A percentile compares a stretch with the other conserved stretches of the same genome.
phyloP scores from a whole-genome alignment of 176 grass and related monocot species.

The Musa acuminata region DNA sequence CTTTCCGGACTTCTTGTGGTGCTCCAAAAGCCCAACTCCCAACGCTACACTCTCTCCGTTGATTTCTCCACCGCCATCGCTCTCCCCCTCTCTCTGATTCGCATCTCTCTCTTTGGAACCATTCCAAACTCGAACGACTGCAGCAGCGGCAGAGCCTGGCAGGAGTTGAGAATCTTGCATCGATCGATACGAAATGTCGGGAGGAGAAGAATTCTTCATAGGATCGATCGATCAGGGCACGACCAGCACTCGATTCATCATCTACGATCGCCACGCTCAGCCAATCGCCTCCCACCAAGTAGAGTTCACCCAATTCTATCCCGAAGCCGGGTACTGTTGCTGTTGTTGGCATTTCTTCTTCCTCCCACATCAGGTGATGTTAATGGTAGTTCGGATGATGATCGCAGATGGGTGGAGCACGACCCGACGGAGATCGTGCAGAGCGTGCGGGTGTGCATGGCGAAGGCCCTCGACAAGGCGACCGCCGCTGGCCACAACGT shows the following conservation, averaged over 20 bases:
- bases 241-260: slow-evolving; percentile 87
- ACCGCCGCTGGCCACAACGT: slow-evolving; percentile 40
- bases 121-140: too few relatives aligned
- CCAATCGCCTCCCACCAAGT: slow-evolving; percentile 78
- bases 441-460: slow-evolving; percentile 63
- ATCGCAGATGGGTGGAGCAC: slow-evolving; percentile 87
- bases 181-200: slow-evolving; percentile 23
- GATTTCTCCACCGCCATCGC: too few relatives aligned
- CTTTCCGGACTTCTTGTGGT: too few relatives aligned
- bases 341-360: background rate
- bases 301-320: slow-evolving; percentile 93
- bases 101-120: too few relatives aligned
- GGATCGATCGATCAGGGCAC: slow-evolving; percentile 91
- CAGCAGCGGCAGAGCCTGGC: background rate
- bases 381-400: background rate
- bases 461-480: slow-evolving; percentile 47
- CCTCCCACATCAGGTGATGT: too few relatives aligned
- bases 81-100: too few relatives aligned
- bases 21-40: too few relatives aligned
- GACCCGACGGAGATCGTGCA: slow-evolving; percentile 82
- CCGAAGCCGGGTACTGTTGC: slow-evolving; percentile 53
- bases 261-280: slow-evolving; percentile 72
- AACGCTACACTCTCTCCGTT: too few relatives aligned
- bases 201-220: slow-evolving; percentile 49
- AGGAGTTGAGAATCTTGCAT: background rate